Evolutionary conservation across 371 early-diverging fungal genomes (phyloP).

Genomic region (Mortierella sp.): DNA sequence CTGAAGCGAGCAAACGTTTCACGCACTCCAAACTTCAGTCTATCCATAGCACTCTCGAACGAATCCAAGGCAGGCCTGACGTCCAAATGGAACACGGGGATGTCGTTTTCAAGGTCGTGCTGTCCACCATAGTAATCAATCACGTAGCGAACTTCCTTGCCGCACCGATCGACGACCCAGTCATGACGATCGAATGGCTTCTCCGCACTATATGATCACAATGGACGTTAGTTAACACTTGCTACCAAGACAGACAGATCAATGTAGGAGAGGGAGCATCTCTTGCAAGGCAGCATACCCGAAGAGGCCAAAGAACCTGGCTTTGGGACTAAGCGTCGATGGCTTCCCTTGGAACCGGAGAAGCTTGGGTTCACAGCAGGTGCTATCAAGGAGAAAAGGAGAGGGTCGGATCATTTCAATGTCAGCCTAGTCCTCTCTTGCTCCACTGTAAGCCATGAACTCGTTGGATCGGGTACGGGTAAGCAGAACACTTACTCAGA

Average conservation of each 20-base stretch:
- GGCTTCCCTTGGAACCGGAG: slow-evolving; percentile 87
- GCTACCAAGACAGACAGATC: no score
- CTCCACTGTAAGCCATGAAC: neutral
- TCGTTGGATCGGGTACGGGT: neutral
- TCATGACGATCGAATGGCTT: slow-evolving; percentile 86
- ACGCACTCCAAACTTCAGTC: slow-evolving; percentile 63
- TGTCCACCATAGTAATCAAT: slow-evolving; percentile 83
- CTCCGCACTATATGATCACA: slow-evolving; percentile 57
- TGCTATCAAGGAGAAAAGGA: slow-evolving; percentile 39
- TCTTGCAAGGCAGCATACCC: slow-evolving; percentile 49
- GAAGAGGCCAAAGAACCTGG: slow-evolving; percentile 68
- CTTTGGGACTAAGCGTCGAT: slow-evolving; percentile 81
- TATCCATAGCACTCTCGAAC: slow-evolving; percentile 65
- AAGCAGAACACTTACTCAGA: slow-evolving; percentile 62
- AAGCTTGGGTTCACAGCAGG: slow-evolving; percentile 74
- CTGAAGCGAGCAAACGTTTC: slow-evolving; percentile 46
- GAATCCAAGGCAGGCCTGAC: slow-evolving; percentile 87
- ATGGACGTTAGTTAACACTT: neutral
- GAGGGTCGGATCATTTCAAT: no score
- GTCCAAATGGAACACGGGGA: slow-evolving; percentile 83
- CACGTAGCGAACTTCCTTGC: slow-evolving; percentile 77
- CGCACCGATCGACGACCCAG: slow-evolving; percentile 82
- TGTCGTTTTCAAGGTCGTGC: slow-evolving; percentile 68
- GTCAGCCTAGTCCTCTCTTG: no score
- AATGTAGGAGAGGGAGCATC: neutral